Evolutionary conservation across 192 early-diverging fungal species (phyloP), one percentile per base, ranked within the genome.

Genomic region (Backusella tarrabulga): DNA sequence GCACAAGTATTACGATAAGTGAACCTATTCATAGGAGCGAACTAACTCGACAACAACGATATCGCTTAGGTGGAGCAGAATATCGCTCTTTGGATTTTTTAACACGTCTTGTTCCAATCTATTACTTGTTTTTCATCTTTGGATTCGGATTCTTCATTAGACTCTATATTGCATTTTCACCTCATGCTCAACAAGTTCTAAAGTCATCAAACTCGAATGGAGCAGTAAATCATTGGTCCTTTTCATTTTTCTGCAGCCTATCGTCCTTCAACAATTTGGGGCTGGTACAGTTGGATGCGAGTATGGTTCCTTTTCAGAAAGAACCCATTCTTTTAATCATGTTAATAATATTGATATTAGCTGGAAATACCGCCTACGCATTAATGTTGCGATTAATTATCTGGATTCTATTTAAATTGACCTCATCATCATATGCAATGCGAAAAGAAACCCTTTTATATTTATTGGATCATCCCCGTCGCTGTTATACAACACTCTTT

Each of bases 241-340:
- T 79, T 32, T 78, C 81, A 21, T 83, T 83, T 52, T 83, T 83
- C 21, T 34, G 34, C 6, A 50, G 67, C 7, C 41, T 83, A 4
- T 76, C 81, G 19, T 71, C 77, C 2, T 83, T 83, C 52, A 83
- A 83, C 12, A 83, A 83, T n/a, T 34, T 79, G 12, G 81, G 81
- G 23, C 8, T 83, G 11, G 26, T 68, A 2, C 71, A 50, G 1
- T 26, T 76, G 6, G 74, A 83, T 63, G 75, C 60, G 3, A 79
- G 77, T 50, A 79, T 83, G 74, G 66, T 74, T 1, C 81, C 81
- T 3, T 83, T 83, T 73, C 77, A 79, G 15, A 69, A 79, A 12
- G 38, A 74, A 19, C 77, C 78, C 29, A 21, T 44, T 9, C 60
- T 66, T 15, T 52, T 83, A 6, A 73, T 83, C 19, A 4, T 73